Percentiles rank a stretch among this genome's conserved stretches.
These are phyloP conservation scores for Dichotomopilus funicola DNA, from an alignment of 2,329 filamentous ascomycete species.

Conservation along the genomic window DNA sequence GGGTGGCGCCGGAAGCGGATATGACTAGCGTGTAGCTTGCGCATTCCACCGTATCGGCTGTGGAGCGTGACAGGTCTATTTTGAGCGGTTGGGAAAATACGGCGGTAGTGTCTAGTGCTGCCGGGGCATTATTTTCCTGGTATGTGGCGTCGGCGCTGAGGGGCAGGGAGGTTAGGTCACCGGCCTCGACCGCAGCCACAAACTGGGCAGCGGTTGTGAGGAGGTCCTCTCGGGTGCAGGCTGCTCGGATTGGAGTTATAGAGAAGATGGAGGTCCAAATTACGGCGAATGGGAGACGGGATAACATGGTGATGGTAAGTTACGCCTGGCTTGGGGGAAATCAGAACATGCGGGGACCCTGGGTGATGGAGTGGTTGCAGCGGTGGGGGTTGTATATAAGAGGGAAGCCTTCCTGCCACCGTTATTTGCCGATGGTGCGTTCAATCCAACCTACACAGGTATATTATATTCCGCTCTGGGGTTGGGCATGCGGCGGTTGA, in stretches of 20 bases:
- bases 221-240: constrained; percentile 2
- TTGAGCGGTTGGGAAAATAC: constrained; percentile 19
- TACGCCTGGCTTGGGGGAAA: no score
- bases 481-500: no score
- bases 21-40: constrained; percentile 34
- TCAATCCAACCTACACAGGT: no score
- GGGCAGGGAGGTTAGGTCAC: background rate
- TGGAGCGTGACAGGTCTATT: constrained; percentile 21
- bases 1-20: constrained; percentile 26
- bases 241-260: background rate
- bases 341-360: no score
- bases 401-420: no score
- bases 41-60: constrained; percentile 30
- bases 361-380: no score
- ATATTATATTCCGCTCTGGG: no score
- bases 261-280: background rate
- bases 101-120: constrained; percentile 13
- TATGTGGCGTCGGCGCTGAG: constrained; percentile 22
- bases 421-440: no score
- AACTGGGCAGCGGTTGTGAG: background rate
- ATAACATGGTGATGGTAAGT: background rate
- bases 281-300: background rate
- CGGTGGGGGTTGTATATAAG: no score
- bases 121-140: constrained; percentile 25
- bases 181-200: background rate